These are phyloP conservation scores for Wallacemonas sp. DNA, from an alignment of 208 protist genomes.

Conservation along the genomic window DNA sequence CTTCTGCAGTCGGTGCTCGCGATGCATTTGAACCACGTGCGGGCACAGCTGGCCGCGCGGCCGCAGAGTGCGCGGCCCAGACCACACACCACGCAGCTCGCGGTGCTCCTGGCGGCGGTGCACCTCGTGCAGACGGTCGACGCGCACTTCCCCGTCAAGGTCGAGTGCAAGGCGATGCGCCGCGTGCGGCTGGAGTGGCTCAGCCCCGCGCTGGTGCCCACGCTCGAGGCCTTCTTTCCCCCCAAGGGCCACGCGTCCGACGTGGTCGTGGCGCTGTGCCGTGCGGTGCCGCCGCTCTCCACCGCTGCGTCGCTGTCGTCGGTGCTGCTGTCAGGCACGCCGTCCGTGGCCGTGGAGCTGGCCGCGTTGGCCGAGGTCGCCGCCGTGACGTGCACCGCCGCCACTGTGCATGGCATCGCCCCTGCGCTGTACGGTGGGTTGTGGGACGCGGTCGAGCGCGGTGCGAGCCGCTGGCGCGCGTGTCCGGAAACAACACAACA, in stretches of 20 bases:
- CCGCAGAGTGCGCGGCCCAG: too few relatives aligned
- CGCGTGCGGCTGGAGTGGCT: conserved; percentile 63
- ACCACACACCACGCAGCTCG: not conserved
- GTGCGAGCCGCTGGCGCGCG: conserved; percentile 15
- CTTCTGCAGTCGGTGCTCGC: not conserved
- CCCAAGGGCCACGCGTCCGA: not conserved
- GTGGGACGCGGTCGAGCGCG: conserved; percentile 22
- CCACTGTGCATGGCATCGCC: conserved; percentile 74
- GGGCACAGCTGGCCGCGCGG: not conserved
- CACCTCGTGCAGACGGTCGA: conserved; percentile 65
- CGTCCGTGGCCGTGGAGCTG: conserved; percentile 34
- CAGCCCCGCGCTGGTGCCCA: conserved; percentile 55
- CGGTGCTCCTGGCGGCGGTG: conserved; percentile 45
- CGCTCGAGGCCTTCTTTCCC: conserved; percentile 20
- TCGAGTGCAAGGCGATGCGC: conserved; percentile 61
- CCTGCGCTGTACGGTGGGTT: conserved; percentile 36
- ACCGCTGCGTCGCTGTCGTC: too few relatives aligned
- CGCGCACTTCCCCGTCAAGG: conserved; percentile 49
- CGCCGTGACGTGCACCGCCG: conserved; percentile 65
- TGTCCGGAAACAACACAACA: too few relatives aligned
- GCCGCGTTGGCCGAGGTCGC: conserved; percentile 65
- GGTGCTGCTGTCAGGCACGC: not conserved
- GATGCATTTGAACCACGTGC: not conserved
- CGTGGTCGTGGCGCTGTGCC: not conserved
- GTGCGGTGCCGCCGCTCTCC: not conserved